Percentiles rank a stretch among this genome's conserved stretches.
These are phyloP conservation scores for Heliocybe sulcata DNA, from an alignment of 1,284 basidiomycete species.

Conservation along the genomic window DNA sequence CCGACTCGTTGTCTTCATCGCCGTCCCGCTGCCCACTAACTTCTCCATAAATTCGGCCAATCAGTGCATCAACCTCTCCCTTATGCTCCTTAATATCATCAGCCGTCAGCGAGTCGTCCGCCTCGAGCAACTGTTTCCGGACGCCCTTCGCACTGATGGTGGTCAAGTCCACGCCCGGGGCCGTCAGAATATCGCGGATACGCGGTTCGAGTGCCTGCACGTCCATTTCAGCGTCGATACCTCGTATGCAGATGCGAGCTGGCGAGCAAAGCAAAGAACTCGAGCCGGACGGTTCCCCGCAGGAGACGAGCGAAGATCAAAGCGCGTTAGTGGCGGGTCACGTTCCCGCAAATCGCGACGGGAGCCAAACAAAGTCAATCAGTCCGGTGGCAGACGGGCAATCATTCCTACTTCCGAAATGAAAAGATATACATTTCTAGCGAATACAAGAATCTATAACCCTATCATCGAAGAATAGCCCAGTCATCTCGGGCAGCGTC, in stretches of 20 bases:
- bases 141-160: slow-evolving; percentile 78
- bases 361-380: slow-evolving; percentile 2
- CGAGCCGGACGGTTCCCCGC: background rate
- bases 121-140: slow-evolving; percentile 34
- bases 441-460: background rate
- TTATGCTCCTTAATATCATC: slow-evolving; percentile 54
- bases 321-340: background rate
- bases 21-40: slow-evolving; percentile 30
- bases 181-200: slow-evolving; percentile 58
- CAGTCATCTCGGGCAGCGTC: slow-evolving; percentile 62
- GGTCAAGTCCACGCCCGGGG: slow-evolving; percentile 61
- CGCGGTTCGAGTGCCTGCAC: slow-evolving; percentile 37
- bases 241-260: background rate
- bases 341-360: slow-evolving; percentile 1
- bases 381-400: background rate
- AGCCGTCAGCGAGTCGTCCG: slow-evolving; percentile 41
- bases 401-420: background rate
- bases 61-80: slow-evolving; percentile 49
- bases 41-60: slow-evolving; percentile 50
- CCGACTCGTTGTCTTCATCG: slow-evolving; percentile 22
- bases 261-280: background rate
- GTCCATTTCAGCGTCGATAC: background rate
- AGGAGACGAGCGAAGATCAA: background rate
- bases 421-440: background rate
- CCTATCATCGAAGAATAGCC: slow-evolving; percentile 46